Evolutionary conservation across 2,329 filamentous ascomycete genomes (phyloP), one percentile per base, ranked within the genome.

Genomic region (Exophiala viscosa): DNA sequence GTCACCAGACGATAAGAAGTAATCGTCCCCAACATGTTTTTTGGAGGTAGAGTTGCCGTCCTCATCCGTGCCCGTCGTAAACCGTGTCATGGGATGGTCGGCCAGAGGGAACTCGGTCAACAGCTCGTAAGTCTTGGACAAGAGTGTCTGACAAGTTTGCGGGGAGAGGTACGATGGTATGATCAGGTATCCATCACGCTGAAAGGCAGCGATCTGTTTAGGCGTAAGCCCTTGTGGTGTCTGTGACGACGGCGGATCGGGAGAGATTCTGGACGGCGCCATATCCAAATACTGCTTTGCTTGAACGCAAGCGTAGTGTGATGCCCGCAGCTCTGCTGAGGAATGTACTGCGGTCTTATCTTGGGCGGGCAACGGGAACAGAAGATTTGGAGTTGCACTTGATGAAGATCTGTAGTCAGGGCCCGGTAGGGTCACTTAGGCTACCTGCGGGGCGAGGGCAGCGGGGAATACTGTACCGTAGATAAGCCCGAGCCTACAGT

Each of bases 71-170:
- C 91, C 91, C 0, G 92, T 96, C 28, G 87, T 88, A 80, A 99
- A 99, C 67, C 86, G 86, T 7, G 93, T 97, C 79, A 97, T 86
- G 1, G 93, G 92, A 71, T 97, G 93, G 52, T 87, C 81, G 33
- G 82, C 77, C n/a, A 97, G 79, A 34, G 84, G 79, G 72, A 99
- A 91, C 57, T 80, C 76, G 48, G 83, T 75, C 44, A 97, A 86
- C 58, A 96, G 80, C 32, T 74, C 73, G 66, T 86, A 77, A 5
- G 90, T 93, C 71, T 95, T 89, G 55, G 73, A 69, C 14, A 96
- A 81, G 3, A 96, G 82, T 18, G 80, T 73, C 11, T 78, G 68
- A 44, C 61, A 64, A 51, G 56, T 60, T 23, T 54, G 14, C 20
- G 55, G 38, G 17, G 56, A 53, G 38, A 97, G 82, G 50, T 88